These are phyloP conservation scores for Sanghuangporus weigelae DNA, from an alignment of 1,284 basidiomycete genomes.

Conservation along the genomic window DNA sequence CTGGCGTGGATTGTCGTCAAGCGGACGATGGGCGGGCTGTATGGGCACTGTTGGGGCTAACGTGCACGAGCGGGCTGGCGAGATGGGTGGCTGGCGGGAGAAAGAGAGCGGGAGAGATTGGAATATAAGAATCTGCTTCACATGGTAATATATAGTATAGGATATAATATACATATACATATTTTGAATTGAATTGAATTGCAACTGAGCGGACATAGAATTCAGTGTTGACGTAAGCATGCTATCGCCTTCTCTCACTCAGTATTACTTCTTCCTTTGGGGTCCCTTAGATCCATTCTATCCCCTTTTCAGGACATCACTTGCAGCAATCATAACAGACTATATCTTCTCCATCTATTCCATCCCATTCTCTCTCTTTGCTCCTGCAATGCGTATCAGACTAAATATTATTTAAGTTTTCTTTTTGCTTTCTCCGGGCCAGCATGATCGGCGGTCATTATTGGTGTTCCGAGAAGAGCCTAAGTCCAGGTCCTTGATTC, in stretches of 20 bases:
- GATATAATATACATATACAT: background rate
- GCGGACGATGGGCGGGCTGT: background rate
- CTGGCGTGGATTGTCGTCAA: background rate
- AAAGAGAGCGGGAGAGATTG: background rate
- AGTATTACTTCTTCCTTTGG: background rate
- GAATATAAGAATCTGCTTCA: background rate
- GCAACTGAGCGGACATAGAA: background rate
- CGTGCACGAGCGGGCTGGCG: background rate
- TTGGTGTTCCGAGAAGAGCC: background rate
- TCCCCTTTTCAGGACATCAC: background rate
- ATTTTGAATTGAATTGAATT: background rate
- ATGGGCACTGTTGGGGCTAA: background rate
- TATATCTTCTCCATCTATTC: background rate
- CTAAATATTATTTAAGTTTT: background rate
- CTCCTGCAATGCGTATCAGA: background rate
- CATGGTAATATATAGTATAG: background rate
- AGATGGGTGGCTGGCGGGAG: background rate
- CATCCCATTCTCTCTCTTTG: background rate
- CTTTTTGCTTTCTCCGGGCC: background rate
- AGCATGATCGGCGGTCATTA: constrained; percentile 1
- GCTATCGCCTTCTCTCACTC: background rate
- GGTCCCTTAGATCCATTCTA: background rate
- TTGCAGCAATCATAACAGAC: background rate
- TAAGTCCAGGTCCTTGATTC: background rate
- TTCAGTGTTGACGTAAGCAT: background rate